phyloP scores from a whole-genome alignment of 78 protist genomes.

The Monocercomonoides exilis region DNA sequence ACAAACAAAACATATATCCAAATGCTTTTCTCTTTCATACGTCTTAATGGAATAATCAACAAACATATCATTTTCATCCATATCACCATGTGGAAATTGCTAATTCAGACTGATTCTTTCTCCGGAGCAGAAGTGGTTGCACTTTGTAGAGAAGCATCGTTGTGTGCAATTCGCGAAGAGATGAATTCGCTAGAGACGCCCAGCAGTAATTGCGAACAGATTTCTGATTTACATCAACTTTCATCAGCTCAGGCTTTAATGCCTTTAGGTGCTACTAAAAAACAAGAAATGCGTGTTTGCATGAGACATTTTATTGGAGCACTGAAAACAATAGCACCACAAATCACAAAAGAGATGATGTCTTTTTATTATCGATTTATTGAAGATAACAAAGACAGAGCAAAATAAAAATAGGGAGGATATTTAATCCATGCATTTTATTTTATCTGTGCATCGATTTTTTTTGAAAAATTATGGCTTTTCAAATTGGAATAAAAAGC shows the following conservation, averaged over 20 bases:
- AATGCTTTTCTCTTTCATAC: not conserved
- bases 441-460: too few relatives aligned
- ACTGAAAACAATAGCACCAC: not conserved
- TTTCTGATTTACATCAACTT: not conserved
- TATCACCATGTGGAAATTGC: too few relatives aligned
- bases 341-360: not conserved
- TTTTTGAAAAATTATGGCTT: too few relatives aligned
- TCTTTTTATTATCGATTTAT: slow-evolving; percentile 22
- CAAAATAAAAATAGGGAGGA: too few relatives aligned
- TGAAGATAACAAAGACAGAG: too few relatives aligned
- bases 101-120: slow-evolving; percentile 44
- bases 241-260: not conserved
- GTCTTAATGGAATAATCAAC: not conserved
- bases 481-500: too few relatives aligned
- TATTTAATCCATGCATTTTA: too few relatives aligned
- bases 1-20: not conserved
- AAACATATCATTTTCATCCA: not conserved
- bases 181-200: too few relatives aligned
- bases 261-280: too few relatives aligned
- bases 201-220: too few relatives aligned
- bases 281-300: not conserved
- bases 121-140: slow-evolving; percentile 86
- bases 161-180: slow-evolving; percentile 53
- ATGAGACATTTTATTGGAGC: not conserved
- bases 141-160: slow-evolving; percentile 77